phyloP scores from a whole-genome alignment of 2,329 filamentous ascomycete species.

The Pestalotiopsis sp. region DNA sequence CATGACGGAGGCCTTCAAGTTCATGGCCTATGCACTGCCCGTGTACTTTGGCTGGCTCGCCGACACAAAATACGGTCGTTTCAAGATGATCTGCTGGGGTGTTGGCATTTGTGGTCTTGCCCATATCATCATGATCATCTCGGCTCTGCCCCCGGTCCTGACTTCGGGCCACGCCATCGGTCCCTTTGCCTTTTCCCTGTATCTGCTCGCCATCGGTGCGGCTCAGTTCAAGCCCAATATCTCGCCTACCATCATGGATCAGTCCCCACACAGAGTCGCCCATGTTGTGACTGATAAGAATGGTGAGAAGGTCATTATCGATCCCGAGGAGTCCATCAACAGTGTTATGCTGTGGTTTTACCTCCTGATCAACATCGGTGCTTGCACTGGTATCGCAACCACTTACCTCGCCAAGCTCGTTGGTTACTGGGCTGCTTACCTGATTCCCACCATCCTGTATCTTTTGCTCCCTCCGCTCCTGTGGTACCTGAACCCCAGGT shows the following conservation, averaged over 20 bases:
- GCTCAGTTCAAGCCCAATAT: constrained; percentile 74
- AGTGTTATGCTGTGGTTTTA: constrained; percentile 69
- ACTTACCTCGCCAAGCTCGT: constrained; percentile 53
- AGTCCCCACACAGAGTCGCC: constrained; percentile 59
- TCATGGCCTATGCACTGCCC: constrained; percentile 49
- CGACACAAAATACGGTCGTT: constrained; percentile 43
- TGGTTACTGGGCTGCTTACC: constrained; percentile 50
- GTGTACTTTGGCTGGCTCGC: constrained; percentile 43
- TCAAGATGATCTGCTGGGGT: constrained; percentile 19
- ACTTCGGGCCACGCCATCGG: constrained; percentile 50
- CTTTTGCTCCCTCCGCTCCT: constrained; percentile 61
- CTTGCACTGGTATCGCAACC: constrained; percentile 51
- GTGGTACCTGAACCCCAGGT: constrained; percentile 57
- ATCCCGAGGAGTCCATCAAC: constrained; percentile 64
- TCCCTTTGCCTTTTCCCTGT: constrained; percentile 63
- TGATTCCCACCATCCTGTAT: constrained; percentile 54
- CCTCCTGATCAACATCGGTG: constrained; percentile 55
- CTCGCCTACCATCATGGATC: constrained; percentile 69
- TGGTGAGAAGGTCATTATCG: constrained; percentile 67
- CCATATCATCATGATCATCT: constrained; percentile 34
- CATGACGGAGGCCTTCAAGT: constrained; percentile 46
- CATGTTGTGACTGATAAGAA: constrained; percentile 52
- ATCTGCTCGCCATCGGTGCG: constrained; percentile 60
- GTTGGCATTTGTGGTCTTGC: constrained; percentile 16
- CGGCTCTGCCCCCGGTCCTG: constrained; percentile 38